Evolutionary conservation across 257 asterid genomes (phyloP), one percentile per base, ranked within the genome.

Genomic region (Solanum phureja): DNA sequence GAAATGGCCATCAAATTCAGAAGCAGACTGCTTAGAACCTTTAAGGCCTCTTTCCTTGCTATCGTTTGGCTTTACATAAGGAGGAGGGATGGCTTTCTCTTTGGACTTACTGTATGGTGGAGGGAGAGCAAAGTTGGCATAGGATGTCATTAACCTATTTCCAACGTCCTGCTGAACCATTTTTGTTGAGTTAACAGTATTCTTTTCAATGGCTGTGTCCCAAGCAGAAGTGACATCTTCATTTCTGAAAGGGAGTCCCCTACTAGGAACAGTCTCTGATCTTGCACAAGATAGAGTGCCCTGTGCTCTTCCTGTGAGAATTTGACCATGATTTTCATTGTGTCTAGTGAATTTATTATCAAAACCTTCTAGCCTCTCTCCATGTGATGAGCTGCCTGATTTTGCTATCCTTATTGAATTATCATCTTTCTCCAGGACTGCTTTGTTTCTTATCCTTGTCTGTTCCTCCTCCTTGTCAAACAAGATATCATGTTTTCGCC

Each of bases 51-150:
- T 87, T 87, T 88, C 89, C 87, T 91, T 90, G 87, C 90, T 92
- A 81, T 93, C 95, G 83, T 90, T 91, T n/a, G 91, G 88, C 93
- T 90, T 95, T 29, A 87, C 91, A 91, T 93, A 95, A 29, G 98
- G 96, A 87, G 95, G 95, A 84, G 97, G 96, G 84, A 89, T 14
- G 27, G 75, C 44, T 49, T 83, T 91, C 88, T 91, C 91, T 64
- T 91, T 94, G 16, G 95, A 87, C 90, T 90, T 95, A 79, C 92
- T 88, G 87, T 95, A 97, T 73, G 99, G 98, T 68, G 99, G 98
- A 66, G 97, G 98, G 56, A 91, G 92, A 82, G 89, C 89, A 87
- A 86, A 87, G 38, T 68, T 89, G 7, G 89, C 88, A 90, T 85
- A 76, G 87, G 92, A 83, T 88, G 88, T 94, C 86, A 74, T 74